A percentile compares a stretch with the other conserved stretches of the same genome.
phyloP scores from a whole-genome alignment of 371 early-diverging fungal species.

The Actinomortierella ambigua region DNA sequence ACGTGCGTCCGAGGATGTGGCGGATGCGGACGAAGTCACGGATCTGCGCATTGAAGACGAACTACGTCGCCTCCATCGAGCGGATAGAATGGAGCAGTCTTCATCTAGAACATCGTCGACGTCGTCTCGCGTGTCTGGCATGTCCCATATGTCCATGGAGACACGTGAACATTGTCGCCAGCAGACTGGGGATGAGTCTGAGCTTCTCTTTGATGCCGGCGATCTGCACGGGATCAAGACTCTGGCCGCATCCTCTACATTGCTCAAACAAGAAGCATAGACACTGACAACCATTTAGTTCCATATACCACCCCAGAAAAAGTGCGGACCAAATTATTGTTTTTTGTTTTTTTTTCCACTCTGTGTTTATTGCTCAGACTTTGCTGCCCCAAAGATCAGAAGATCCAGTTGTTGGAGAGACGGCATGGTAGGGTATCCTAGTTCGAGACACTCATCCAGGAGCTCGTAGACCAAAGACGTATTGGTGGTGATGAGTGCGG shows the following conservation, averaged over 20 bases:
- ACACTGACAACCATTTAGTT: not conserved
- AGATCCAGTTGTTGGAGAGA: constrained; percentile 29
- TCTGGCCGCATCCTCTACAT: constrained; percentile 2
- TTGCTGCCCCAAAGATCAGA: constrained; percentile 30
- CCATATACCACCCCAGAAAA: not conserved
- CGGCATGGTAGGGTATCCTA: constrained; percentile 35
- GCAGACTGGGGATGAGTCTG: not conserved
- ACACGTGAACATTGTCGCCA: not conserved
- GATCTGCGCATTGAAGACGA: constrained; percentile 31
- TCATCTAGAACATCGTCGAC: constrained; percentile 14
- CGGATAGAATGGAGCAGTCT: too few relatives aligned
- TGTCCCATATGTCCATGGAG: too few relatives aligned
- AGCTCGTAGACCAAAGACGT: constrained; percentile 32
- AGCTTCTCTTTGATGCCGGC: not conserved
- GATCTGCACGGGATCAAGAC: not conserved
- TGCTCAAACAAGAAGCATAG: not conserved
- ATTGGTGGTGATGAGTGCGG: constrained; percentile 19
- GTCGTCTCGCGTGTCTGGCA: constrained; percentile 17
- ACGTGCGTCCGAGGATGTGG: constrained; percentile 26
- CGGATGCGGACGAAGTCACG: constrained; percentile 40
- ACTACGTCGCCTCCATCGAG: not conserved
- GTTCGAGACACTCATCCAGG: constrained; percentile 37
- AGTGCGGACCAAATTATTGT: not conserved
- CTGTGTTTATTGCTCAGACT: not conserved
- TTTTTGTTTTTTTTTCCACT: not conserved